These are phyloP conservation scores for Alnus rubra DNA, from an alignment of 306 rosid genomes.

Conservation along the genomic window DNA sequence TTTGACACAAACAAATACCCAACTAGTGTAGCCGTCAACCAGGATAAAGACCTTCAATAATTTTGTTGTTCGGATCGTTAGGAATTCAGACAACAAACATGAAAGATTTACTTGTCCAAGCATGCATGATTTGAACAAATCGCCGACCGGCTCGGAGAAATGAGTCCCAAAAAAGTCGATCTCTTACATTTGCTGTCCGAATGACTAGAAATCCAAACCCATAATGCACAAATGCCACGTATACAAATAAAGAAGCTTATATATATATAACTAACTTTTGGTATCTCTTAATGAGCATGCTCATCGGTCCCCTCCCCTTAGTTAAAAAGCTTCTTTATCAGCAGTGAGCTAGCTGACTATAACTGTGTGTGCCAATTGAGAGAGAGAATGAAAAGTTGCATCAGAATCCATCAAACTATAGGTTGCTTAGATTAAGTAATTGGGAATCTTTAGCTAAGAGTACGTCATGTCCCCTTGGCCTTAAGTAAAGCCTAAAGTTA, in stretches of 20 bases:
- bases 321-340: slow-evolving; percentile 13
- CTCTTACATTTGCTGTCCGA: too few relatives aligned
- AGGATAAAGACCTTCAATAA: background rate
- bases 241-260: background rate
- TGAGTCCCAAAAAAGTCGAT: too few relatives aligned
- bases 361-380: background rate
- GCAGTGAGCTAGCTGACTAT: background rate
- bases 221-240: background rate
- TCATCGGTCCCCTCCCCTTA: background rate
- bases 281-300: slow-evolving; percentile 21
- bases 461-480: slow-evolving; percentile 52
- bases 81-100: background rate
- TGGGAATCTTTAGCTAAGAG: slow-evolving; percentile 56
- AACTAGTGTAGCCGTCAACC: too few relatives aligned
- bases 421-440: slow-evolving; percentile 23
- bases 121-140: too few relatives aligned
- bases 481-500: slow-evolving; percentile 50
- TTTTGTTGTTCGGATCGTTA: background rate
- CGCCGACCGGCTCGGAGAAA: too few relatives aligned
- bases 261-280: slow-evolving; percentile 20
- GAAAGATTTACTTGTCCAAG: too few relatives aligned
- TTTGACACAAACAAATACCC: too few relatives aligned
- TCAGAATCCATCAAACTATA: slow-evolving; percentile 56
- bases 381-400: slow-evolving; percentile 33
- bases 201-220: too few relatives aligned